Evolutionary conservation across 805 yeast genomes (phyloP).

Genomic region (Suhomyces sp.): DNA sequence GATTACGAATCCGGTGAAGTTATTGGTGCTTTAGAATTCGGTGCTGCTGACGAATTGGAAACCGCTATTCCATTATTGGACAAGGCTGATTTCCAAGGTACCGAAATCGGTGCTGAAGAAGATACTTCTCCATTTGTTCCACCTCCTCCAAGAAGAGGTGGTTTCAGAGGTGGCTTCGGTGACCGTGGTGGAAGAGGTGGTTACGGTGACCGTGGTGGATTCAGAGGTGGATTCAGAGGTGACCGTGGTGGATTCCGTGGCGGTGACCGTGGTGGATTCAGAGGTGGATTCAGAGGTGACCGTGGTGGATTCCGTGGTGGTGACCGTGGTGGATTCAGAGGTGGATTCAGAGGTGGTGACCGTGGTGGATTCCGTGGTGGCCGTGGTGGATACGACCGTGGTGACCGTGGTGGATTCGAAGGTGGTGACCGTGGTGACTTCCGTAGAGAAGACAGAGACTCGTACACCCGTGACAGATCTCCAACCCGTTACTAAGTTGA

Average conservation of each 20-base stretch:
- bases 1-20: slow-evolving; percentile 47
- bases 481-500: slow-evolving; percentile 62
- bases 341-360: slow-evolving; percentile 26
- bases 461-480: slow-evolving; percentile 57
- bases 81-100: slow-evolving; percentile 68
- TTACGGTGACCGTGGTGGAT: slow-evolving; percentile 38
- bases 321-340: slow-evolving; percentile 28
- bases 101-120: slow-evolving; percentile 70
- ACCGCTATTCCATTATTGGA: slow-evolving; percentile 74
- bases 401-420: slow-evolving; percentile 40
- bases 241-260: slow-evolving; percentile 28
- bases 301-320: slow-evolving; percentile 36
- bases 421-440: slow-evolving; percentile 30
- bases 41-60: slow-evolving; percentile 69
- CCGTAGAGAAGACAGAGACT: slow-evolving; percentile 52
- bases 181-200: slow-evolving; percentile 51
- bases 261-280: slow-evolving; percentile 26
- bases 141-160: slow-evolving; percentile 48
- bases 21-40: slow-evolving; percentile 55
- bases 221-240: slow-evolving; percentile 36
- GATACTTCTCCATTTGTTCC: slow-evolving; percentile 64
- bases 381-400: slow-evolving; percentile 23
- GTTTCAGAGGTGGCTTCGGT: slow-evolving; percentile 31
- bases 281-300: slow-evolving; percentile 38
- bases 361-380: slow-evolving; percentile 46